A percentile compares a stretch with the other conserved stretches of the same genome.
These are phyloP conservation scores for Termitomyces sp. DNA, from an alignment of 768 basidiomycete genomes.

Conservation along the genomic window DNA sequence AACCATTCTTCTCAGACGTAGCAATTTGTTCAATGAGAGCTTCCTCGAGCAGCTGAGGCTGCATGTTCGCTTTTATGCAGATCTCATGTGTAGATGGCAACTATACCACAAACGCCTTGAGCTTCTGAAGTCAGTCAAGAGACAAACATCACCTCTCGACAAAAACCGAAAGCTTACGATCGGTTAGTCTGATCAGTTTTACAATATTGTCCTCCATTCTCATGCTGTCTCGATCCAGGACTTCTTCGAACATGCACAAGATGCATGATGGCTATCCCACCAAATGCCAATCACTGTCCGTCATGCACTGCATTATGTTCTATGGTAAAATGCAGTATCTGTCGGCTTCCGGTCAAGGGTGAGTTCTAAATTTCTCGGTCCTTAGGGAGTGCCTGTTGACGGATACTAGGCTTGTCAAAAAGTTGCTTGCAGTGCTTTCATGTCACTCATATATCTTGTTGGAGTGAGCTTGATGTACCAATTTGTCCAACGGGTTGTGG, in stretches of 20 bases:
- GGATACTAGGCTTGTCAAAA: slow-evolving; percentile 49
- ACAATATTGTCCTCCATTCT: not conserved
- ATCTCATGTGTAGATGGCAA: slow-evolving; percentile 70
- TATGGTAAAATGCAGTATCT: slow-evolving; percentile 60
- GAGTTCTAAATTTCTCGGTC: slow-evolving; percentile 5
- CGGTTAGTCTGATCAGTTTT: slow-evolving; percentile 18
- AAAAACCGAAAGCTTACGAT: slow-evolving; percentile 24
- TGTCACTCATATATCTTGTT: slow-evolving; percentile 61
- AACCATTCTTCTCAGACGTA: slow-evolving; percentile 14
- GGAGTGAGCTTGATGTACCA: slow-evolving; percentile 42
- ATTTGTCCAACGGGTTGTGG: slow-evolving; percentile 67
- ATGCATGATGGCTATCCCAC: slow-evolving; percentile 31
- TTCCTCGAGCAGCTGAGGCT: slow-evolving; percentile 36
- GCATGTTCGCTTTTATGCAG: slow-evolving; percentile 70
- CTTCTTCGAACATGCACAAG: slow-evolving; percentile 40
- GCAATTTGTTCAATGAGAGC: slow-evolving; percentile 25
- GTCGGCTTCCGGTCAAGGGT: slow-evolving; percentile 75
- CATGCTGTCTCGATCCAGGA: slow-evolving; percentile 24
- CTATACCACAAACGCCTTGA: slow-evolving; percentile 66
- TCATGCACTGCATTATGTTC: slow-evolving; percentile 36
- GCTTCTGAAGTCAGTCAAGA: slow-evolving; percentile 59
- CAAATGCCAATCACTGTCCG: slow-evolving; percentile 33
- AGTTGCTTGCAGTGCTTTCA: slow-evolving; percentile 60
- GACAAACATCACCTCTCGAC: slow-evolving; percentile 13
- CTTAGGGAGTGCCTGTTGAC: not conserved